Evolutionary conservation across 768 basidiomycete genomes (phyloP).

Genomic region (Trametes punicea): DNA sequence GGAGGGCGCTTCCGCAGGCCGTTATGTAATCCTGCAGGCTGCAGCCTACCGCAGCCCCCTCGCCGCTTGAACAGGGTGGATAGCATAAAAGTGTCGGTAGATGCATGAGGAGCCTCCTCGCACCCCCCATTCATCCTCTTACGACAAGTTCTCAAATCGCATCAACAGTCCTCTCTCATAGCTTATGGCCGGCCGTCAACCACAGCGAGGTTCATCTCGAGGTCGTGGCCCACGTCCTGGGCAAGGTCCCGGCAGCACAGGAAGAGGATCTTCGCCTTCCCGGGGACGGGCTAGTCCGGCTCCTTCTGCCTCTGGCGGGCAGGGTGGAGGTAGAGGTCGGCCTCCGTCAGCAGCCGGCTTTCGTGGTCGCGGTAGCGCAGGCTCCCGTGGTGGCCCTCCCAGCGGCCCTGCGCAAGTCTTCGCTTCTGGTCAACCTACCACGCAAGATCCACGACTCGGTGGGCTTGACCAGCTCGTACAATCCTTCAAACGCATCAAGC

Average conservation of each 20-base stretch:
- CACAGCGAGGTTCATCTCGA: not conserved
- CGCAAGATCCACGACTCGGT: slow-evolving; percentile 8
- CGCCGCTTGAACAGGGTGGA: not conserved
- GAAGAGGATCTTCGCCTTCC: slow-evolving; percentile 2
- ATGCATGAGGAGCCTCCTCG: not conserved
- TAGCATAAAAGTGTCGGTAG: not conserved
- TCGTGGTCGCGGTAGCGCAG: slow-evolving; percentile 5
- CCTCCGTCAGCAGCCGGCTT: not conserved
- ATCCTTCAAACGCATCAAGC: slow-evolving; percentile 30
- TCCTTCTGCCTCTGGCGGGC: not conserved
- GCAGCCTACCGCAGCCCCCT: not conserved
- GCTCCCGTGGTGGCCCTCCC: slow-evolving; percentile 3
- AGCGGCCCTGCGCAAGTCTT: slow-evolving; percentile 19
- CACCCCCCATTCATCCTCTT: not conserved
- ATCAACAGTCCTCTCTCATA: too few relatives aligned
- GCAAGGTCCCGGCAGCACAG: not conserved
- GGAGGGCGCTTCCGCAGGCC: too few relatives aligned
- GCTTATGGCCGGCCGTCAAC: not conserved
- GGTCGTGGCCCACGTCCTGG: slow-evolving; percentile 7
- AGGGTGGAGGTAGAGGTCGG: not conserved
- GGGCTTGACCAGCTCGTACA: slow-evolving; percentile 26
- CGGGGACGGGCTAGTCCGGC: slow-evolving; percentile 9
- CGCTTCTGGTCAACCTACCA: slow-evolving; percentile 7
- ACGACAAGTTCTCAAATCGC: not conserved
- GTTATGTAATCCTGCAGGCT: too few relatives aligned